Percentiles rank a stretch among this genome's conserved stretches.
Conservation (phyloP, 371 early-diverging fungal genomes). For the Mortierella sp. region DNA sequence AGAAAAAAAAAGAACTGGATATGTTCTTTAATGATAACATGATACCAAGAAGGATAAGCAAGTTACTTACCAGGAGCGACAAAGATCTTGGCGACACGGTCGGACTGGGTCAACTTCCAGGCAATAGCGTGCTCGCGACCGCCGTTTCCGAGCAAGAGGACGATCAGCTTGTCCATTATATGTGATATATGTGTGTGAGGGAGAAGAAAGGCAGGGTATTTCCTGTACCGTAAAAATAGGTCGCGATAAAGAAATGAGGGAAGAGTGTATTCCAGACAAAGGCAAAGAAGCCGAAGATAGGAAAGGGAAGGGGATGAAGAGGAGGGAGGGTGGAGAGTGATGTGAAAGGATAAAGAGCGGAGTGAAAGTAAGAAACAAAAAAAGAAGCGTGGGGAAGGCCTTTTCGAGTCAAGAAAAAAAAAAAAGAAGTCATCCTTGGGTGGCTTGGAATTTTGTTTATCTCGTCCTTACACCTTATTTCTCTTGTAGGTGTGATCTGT, state of each 20-base stretch:
- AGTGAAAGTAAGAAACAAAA: slow-evolving; percentile 17
- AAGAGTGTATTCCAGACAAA: slow-evolving; percentile 9
- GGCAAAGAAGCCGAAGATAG: slow-evolving; percentile 8
- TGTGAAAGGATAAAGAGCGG: neutral
- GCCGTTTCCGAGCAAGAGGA: slow-evolving; percentile 94
- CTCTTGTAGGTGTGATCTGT: neutral
- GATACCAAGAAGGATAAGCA: neutral
- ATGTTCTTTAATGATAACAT: neutral
- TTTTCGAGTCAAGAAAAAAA: neutral
- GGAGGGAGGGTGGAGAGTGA: neutral
- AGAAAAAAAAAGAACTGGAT: neutral
- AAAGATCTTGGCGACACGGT: slow-evolving; percentile 82
- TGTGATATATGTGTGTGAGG: neutral
- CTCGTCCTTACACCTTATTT: neutral
- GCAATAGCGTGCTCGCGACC: slow-evolving; percentile 98
- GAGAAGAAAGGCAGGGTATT: neutral
- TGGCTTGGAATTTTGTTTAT: slow-evolving; percentile 7
- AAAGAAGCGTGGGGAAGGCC: slow-evolving; percentile 10
- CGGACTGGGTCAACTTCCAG: slow-evolving; percentile 89
- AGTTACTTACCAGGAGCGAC: slow-evolving; percentile 87
- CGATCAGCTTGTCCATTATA: slow-evolving; percentile 70
- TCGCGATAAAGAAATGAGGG: neutral
- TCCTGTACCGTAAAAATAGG: neutral
- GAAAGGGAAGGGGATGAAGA: neutral
- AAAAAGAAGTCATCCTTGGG: neutral